Percentiles rank a stretch among this genome's conserved stretches.
phyloP scores from a whole-genome alignment of 176 grass and related monocot species.

The Aegilops tauschii region DNA sequence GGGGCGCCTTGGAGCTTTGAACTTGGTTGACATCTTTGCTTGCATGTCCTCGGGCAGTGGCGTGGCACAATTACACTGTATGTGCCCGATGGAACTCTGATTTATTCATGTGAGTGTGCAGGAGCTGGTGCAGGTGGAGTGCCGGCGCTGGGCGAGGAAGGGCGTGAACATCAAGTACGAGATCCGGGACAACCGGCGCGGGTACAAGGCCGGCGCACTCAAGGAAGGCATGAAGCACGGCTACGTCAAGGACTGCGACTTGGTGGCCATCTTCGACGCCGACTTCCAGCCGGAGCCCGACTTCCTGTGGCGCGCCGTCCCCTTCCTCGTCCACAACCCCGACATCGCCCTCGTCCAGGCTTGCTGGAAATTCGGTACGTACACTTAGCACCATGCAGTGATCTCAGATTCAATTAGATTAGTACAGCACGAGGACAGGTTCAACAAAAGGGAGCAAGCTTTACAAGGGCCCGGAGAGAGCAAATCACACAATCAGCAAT shows the following conservation, averaged over 20 bases:
- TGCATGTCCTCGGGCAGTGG: too few species aligned
- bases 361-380: constrained; percentile 71
- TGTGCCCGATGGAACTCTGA: too few species aligned
- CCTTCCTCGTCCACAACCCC: constrained; percentile 77
- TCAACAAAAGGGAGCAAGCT: too few species aligned
- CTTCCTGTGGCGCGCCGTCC: constrained; percentile 65
- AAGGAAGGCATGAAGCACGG: constrained; percentile 72
- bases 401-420: too few species aligned
- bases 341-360: constrained; percentile 73
- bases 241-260: constrained; percentile 65
- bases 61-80: too few species aligned
- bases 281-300: constrained; percentile 89
- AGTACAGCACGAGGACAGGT: too few species aligned
- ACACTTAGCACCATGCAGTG: too few species aligned
- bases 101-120: neutral
- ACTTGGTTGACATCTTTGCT: too few species aligned
- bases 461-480: too few species aligned
- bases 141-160: constrained; percentile 70
- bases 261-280: constrained; percentile 85
- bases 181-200: constrained; percentile 69
- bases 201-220: constrained; percentile 86
- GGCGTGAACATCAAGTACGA: constrained; percentile 89
- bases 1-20: too few species aligned
- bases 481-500: too few species aligned
- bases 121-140: constrained; percentile 75